Base-by-base conservation (phyloP, 73 alveolate genomes). In the Breviolum minutum region DNA sequence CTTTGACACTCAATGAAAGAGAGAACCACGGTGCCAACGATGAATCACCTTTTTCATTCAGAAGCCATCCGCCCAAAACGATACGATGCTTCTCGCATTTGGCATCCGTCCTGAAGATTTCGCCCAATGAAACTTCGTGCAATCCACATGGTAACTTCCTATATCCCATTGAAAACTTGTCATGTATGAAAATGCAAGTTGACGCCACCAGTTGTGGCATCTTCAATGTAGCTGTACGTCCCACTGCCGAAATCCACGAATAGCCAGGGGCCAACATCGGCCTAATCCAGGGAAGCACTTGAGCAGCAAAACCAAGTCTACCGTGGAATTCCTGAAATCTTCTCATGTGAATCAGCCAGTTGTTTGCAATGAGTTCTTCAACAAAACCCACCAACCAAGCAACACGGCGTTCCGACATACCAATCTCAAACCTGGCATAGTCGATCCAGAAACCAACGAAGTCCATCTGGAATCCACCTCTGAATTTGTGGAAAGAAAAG, bases 361-460 rank as follows among this genome's bases (percentile, higher is more conserved):
- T 17, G 76, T 83, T 60, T 14, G 63, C 73, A 16, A 14, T 74
- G 24, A 60, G 20, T 54, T 24, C 60, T 6, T 62, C 74, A 32
- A 83, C 74, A 17, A 83, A 63, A 7, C 8, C 54, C 60, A 83
- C 30, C 73, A 83, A 54, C 92, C 92, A 81, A 7, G 76, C 9
- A 19, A 74, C 27, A 5, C 92, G 73, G 61, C 24, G 54, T 22
- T 83, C 92, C 6, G 74, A 40, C 8, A 83, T 63, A 2, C 92
- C 92, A 24, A 83, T 26, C 60, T 83, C 92, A n/a, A 83, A 83
- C 30, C 92, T 32, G 74, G 61, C 16, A 30, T 60, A 83, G 64
- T 87, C 95, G 30, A 63, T 64, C 63, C 76, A 63, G 95, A 63
- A 87, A 7, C 95, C 95, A 10, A 87, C 82, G 54, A 12, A 87